These are phyloP conservation scores for Exophiala calicioides DNA, from an alignment of 2,329 filamentous ascomycete genomes.

Conservation along the genomic window DNA sequence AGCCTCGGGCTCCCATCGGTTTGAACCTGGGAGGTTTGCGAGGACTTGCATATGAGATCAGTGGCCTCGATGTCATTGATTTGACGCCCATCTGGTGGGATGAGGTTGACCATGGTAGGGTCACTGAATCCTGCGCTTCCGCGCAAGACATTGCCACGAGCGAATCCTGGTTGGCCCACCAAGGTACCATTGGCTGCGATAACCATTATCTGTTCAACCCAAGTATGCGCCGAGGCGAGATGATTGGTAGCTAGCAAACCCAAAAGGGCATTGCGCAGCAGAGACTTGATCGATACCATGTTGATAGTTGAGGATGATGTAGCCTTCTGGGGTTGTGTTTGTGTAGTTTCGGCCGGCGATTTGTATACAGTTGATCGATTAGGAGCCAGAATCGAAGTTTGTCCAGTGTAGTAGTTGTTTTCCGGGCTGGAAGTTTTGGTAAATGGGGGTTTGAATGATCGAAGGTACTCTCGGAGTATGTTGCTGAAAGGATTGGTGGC, in stretches of 20 bases:
- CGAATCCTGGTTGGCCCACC: conserved; percentile 68
- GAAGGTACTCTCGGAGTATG: conserved; percentile 17
- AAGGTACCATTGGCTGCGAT: conserved; percentile 75
- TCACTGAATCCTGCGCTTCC: conserved; percentile 59
- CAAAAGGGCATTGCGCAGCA: conserved; percentile 33
- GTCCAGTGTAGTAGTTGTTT: background rate
- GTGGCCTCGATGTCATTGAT: conserved; percentile 50
- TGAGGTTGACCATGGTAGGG: conserved; percentile 60
- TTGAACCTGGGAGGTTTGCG: conserved; percentile 63
- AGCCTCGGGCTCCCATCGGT: conserved; percentile 64
- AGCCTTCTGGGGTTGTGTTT: no score
- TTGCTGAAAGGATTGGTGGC: conserved; percentile 15
- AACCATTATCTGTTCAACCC: conserved; percentile 75
- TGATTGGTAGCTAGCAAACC: conserved; percentile 19
- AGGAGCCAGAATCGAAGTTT: background rate
- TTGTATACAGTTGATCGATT: background rate
- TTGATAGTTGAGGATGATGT: conserved; percentile 2
- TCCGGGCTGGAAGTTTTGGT: background rate
- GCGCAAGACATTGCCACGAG: conserved; percentile 69
- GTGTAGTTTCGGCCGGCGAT: conserved; percentile 9
- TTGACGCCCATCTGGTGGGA: conserved; percentile 57
- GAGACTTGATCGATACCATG: conserved; percentile 18
- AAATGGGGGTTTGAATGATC: conserved; percentile 7
- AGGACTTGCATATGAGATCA: conserved; percentile 64
- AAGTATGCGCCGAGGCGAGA: conserved; percentile 64